phyloP scores from a whole-genome alignment of 2,329 filamentous ascomycete genomes.

The Colletotrichum sp. region DNA sequence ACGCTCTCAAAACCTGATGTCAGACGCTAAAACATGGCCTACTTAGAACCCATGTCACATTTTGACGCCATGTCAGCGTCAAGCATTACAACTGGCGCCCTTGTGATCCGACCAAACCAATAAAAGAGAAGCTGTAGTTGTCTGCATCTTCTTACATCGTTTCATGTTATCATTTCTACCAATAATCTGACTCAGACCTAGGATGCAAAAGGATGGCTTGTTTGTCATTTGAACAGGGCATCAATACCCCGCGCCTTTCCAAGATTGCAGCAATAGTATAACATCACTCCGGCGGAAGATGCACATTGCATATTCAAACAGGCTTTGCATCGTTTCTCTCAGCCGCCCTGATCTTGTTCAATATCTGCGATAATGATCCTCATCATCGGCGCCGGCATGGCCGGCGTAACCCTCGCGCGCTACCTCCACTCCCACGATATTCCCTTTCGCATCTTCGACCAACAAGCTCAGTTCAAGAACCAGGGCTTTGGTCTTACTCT shows the following conservation, averaged over 20 bases:
- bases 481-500: not conserved
- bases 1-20: not conserved
- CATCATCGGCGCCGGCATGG: not conserved
- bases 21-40: not conserved
- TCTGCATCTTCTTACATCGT: not conserved
- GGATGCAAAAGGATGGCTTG: not conserved
- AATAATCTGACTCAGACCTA: not conserved
- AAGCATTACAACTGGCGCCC: not conserved
- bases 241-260: not conserved
- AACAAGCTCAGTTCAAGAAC: not conserved
- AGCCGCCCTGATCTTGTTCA: not conserved
- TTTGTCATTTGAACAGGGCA: not conserved
- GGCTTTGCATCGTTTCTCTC: rapidly evolving
- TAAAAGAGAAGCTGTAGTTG: not conserved
- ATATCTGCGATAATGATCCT: not conserved
- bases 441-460: not conserved
- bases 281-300: not conserved
- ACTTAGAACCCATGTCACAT: not conserved
- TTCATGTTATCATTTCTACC: not conserved
- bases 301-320: not conserved
- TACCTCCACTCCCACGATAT: not conserved
- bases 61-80: not conserved
- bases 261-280: not conserved
- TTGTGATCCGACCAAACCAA: not conserved
- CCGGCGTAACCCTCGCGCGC: not conserved